Evolutionary conservation across 257 asterid genomes (phyloP).

Genomic region (Solanum tarapatanum): DNA sequence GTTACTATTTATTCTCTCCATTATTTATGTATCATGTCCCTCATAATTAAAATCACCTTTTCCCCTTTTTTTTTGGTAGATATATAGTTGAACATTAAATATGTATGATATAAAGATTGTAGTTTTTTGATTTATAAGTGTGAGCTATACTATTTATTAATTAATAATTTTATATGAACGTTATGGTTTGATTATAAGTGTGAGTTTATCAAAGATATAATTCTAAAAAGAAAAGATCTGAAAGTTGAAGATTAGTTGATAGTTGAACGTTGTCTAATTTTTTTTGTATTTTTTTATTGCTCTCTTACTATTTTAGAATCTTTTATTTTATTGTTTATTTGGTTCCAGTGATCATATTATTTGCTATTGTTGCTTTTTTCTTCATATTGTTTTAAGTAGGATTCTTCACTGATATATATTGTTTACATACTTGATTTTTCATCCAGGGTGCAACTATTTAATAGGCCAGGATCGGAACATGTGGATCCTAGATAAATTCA

Average conservation of each 20-base stretch:
- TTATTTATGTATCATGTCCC: background rate
- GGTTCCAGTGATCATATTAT: background rate
- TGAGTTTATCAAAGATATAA: background rate
- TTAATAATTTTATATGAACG: too few relatives aligned
- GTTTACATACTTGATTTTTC: background rate
- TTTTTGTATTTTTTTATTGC: background rate
- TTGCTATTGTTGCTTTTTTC: background rate
- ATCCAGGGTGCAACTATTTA: background rate
- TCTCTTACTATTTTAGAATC: background rate
- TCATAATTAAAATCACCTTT: background rate
- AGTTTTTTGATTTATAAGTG: background rate
- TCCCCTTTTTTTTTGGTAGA: background rate
- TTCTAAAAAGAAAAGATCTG: background rate
- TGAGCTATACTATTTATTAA: background rate
- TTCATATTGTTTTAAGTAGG: background rate
- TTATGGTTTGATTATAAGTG: fast-evolving
- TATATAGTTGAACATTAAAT: background rate
- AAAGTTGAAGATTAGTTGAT: background rate
- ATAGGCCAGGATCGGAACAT: fast-evolving
- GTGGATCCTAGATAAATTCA: background rate
- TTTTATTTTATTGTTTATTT: background rate
- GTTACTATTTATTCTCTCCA: background rate
- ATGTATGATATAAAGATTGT: background rate
- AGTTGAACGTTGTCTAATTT: background rate
- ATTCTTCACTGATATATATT: background rate